Percentiles rank a stretch among this genome's conserved stretches.
Evolutionary conservation across 1,284 basidiomycete genomes (phyloP).

Genomic region (Naganishia liquefaciens): DNA sequence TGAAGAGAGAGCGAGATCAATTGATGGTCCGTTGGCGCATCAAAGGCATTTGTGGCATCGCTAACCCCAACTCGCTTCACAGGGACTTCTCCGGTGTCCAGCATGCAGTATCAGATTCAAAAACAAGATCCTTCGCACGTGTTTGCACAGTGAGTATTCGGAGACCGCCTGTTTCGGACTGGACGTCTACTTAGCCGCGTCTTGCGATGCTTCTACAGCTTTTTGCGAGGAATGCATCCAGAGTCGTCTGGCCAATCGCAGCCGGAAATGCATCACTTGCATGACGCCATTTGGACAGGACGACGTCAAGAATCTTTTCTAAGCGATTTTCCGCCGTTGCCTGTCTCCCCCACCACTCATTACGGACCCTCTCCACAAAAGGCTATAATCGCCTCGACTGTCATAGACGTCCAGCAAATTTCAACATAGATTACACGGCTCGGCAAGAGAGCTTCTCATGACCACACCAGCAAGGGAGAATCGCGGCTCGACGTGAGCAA

Average conservation of each 20-base stretch:
- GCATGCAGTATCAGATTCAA: constrained; percentile 84
- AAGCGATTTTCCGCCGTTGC: not conserved
- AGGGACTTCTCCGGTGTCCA: constrained; percentile 88
- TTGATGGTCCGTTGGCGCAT: constrained; percentile 63
- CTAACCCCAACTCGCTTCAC: constrained; percentile 18
- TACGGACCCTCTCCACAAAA: not conserved
- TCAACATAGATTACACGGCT: constrained; percentile 16
- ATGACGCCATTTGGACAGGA: constrained; percentile 79
- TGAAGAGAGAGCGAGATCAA: constrained; percentile 59
- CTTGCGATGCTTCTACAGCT: constrained; percentile 56
- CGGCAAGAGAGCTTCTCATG: not conserved
- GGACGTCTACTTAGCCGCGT: constrained; percentile 2
- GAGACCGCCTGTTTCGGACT: not conserved
- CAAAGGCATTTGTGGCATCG: not conserved
- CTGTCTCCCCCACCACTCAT: constrained; percentile 5
- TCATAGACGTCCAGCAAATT: not conserved
- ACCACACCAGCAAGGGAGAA: constrained; percentile 5
- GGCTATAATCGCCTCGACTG: not conserved
- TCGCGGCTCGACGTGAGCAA: not conserved
- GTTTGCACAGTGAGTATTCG: constrained; percentile 81
- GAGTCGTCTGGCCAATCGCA: constrained; percentile 80
- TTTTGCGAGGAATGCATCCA: constrained; percentile 90
- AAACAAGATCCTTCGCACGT: constrained; percentile 84
- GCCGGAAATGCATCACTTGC: constrained; percentile 94
- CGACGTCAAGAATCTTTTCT: constrained; percentile 82